Evolutionary conservation across 805 yeast genomes (phyloP).

Genomic region (Cyberlindnera xylosilytica): DNA sequence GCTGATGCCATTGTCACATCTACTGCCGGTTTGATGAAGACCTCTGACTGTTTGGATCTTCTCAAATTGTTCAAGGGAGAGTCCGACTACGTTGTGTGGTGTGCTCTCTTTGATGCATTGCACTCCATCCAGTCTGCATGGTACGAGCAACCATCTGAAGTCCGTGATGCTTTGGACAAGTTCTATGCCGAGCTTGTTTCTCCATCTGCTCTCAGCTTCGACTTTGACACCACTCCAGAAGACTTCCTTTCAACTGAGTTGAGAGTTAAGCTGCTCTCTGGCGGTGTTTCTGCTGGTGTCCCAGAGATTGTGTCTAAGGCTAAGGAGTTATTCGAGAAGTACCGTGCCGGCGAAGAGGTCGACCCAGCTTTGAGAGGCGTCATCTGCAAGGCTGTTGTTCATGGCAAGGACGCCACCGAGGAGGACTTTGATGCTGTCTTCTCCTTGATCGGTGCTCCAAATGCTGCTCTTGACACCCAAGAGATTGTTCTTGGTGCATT

Average conservation of each 20-base stretch:
- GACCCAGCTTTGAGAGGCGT: constrained; percentile 73
- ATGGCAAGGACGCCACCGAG: constrained; percentile 58
- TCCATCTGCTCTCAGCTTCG: constrained; percentile 52
- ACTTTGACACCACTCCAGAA: constrained; percentile 54
- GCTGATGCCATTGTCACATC: constrained; percentile 70
- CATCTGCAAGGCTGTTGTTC: constrained; percentile 59
- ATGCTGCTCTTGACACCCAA: constrained; percentile 61
- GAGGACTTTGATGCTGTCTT: constrained; percentile 60
- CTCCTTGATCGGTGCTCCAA: constrained; percentile 56
- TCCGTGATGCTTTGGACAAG: constrained; percentile 43
- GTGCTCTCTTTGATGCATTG: constrained; percentile 46
- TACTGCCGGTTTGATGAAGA: constrained; percentile 61
- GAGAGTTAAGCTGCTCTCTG: constrained; percentile 56
- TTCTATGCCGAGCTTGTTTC: constrained; percentile 53
- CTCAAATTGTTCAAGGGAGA: constrained; percentile 57
- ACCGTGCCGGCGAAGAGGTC: constrained; percentile 47
- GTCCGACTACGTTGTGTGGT: constrained; percentile 64
- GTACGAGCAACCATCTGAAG: constrained; percentile 47
- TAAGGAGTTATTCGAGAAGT: constrained; percentile 39
- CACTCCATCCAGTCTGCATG: constrained; percentile 47
- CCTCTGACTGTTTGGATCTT: constrained; percentile 56
- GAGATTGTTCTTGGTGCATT: constrained; percentile 62
- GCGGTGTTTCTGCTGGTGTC: constrained; percentile 54
- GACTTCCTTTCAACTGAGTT: constrained; percentile 62
- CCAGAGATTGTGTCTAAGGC: constrained; percentile 43